A percentile compares a stretch with the other conserved stretches of the same genome.
Evolutionary conservation across 495 filamentous ascomycete genomes (phyloP).

Genomic region (Podospora pseudopauciseta): DNA sequence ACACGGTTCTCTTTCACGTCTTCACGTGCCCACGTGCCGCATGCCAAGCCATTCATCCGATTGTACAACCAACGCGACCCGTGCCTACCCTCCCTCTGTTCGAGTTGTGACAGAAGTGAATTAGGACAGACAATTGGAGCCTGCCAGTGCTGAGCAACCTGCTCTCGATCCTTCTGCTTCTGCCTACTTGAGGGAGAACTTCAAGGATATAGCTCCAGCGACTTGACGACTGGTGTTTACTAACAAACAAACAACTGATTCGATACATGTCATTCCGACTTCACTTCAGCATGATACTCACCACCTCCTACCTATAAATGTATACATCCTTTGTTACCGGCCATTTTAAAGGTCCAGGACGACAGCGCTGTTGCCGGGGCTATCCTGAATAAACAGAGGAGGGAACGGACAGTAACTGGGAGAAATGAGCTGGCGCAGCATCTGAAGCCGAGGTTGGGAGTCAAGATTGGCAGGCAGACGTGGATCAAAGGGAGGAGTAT

Average conservation of each 20-base stretch:
- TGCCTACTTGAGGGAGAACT: not conserved
- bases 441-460: conserved; percentile 61
- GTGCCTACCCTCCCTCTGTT: conserved; percentile 1
- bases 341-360: conserved; percentile 64
- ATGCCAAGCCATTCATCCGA: not conserved
- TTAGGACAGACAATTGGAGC: not conserved
- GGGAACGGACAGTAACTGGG: conserved; percentile 23
- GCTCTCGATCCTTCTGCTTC: not conserved
- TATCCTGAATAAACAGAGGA: conserved; percentile 26
- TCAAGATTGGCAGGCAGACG: conserved; percentile 69
- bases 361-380: conserved; percentile 38
- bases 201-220: not conserved
- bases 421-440: conserved; percentile 21
- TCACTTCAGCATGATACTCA: not conserved
- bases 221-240: not conserved
- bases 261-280: not conserved
- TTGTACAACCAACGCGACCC: conserved; percentile 1
- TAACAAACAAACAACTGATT: not conserved
- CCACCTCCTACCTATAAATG: conserved; percentile 25
- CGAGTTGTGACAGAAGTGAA: not conserved
- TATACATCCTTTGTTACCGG: conserved; percentile 57
- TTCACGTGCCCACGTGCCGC: conserved; percentile 8
- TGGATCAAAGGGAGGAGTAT: conserved; percentile 74
- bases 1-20: not conserved
- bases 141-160: not conserved